A percentile compares a stretch with the other conserved stretches of the same genome.
Evolutionary conservation across 1,284 basidiomycete species (phyloP).

Genomic region (Tilletia walkeri): DNA sequence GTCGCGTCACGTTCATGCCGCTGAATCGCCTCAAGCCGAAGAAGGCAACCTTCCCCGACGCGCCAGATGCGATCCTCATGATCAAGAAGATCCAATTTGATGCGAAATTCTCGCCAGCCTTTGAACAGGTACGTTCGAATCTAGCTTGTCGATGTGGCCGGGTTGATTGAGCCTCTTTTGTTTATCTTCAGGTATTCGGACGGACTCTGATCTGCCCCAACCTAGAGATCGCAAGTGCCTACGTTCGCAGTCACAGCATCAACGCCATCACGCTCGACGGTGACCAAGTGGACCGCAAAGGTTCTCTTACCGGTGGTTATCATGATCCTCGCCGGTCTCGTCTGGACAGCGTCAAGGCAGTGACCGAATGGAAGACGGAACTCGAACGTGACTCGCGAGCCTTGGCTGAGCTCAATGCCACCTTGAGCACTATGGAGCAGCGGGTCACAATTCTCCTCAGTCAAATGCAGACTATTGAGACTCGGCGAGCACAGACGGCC

Average conservation of each 20-base stretch:
- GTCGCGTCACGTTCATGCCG: slow-evolving; percentile 97
- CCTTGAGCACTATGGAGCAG: slow-evolving; percentile 75
- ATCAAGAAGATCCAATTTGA: slow-evolving; percentile 77
- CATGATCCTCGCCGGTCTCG: slow-evolving; percentile 87
- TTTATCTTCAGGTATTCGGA: slow-evolving; percentile 70
- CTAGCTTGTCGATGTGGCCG: too few relatives aligned
- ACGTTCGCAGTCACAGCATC: slow-evolving; percentile 88
- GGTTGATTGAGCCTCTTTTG: too few relatives aligned
- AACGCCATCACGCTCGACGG: slow-evolving; percentile 97
- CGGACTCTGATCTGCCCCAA: slow-evolving; percentile 93
- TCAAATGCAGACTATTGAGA: slow-evolving; percentile 69
- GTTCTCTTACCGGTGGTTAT: slow-evolving; percentile 90
- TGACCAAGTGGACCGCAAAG: slow-evolving; percentile 95
- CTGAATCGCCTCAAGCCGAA: slow-evolving; percentile 90
- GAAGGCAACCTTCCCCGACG: slow-evolving; percentile 64
- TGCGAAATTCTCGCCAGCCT: slow-evolving; percentile 71
- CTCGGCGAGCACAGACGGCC: slow-evolving; percentile 70
- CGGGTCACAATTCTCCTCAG: slow-evolving; percentile 77
- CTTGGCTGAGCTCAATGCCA: slow-evolving; percentile 71
- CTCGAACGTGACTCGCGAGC: slow-evolving; percentile 68
- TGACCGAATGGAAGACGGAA: slow-evolving; percentile 74
- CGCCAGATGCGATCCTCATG: slow-evolving; percentile 75
- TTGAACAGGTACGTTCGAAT: slow-evolving; percentile 66
- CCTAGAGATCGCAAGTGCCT: slow-evolving; percentile 85
- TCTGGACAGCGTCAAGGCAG: slow-evolving; percentile 78